Percentiles rank a stretch among this genome's conserved stretches.
Conservation (phyloP, 306 rosid genomes). For the Albizia julibrissin region DNA sequence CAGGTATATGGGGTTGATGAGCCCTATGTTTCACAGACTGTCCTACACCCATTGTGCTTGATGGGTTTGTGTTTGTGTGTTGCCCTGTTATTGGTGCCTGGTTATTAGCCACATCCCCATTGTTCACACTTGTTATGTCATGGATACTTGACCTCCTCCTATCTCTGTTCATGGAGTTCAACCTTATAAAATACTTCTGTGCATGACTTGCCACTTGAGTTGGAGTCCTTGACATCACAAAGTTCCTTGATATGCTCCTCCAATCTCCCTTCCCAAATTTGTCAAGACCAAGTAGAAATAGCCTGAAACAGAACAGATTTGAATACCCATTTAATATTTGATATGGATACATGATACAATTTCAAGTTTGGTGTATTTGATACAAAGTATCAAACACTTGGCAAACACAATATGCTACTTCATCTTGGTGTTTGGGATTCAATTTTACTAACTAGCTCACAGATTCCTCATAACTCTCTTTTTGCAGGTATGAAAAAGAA, state of each 20-base stretch:
- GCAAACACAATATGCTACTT: background rate
- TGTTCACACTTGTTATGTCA: constrained; percentile 89
- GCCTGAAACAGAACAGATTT: constrained; percentile 45
- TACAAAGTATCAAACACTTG: background rate
- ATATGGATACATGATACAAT: background rate
- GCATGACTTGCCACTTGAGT: constrained; percentile 99
- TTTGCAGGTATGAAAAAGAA: background rate
- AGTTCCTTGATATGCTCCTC: constrained; percentile 99
- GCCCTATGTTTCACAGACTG: constrained; percentile 68
- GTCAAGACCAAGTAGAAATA: constrained; percentile 94
- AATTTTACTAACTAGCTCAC: background rate
- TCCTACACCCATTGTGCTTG: constrained; percentile 55
- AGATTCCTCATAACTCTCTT: constrained; percentile 2
- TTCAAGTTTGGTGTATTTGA: background rate
- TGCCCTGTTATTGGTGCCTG: constrained; percentile 91
- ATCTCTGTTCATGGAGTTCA: constrained; percentile 94
- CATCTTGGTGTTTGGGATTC: background rate
- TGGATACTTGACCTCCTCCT: constrained; percentile 96
- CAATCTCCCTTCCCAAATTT: constrained; percentile 99
- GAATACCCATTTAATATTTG: background rate
- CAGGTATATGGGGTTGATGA: constrained; percentile 66
- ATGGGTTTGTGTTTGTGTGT: constrained; percentile 50
- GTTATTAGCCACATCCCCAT: constrained; percentile 61
- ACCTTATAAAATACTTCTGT: constrained; percentile 88
- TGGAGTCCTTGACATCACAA: constrained; percentile 92